Conservation (phyloP, 768 basidiomycete species). For the Sarcodon sp. region DNA sequence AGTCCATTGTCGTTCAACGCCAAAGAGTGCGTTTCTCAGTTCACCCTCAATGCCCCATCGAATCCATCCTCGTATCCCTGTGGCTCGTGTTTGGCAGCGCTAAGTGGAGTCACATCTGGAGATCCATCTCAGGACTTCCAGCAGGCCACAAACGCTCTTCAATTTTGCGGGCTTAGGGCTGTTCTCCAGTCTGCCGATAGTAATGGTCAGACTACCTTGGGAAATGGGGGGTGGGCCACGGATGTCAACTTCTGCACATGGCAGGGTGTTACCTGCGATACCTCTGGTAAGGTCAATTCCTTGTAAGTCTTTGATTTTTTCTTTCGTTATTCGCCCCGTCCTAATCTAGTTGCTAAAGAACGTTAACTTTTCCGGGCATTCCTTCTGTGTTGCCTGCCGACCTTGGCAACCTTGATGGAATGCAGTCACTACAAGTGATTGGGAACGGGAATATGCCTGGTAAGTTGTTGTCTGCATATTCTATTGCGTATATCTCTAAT, state of each 20-base stretch:
- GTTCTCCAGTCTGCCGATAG: conserved; percentile 25
- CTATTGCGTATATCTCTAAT: not conserved
- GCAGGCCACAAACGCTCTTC: conserved; percentile 21
- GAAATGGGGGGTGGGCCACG: conserved; percentile 30
- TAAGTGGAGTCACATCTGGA: conserved; percentile 25
- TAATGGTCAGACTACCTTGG: conserved; percentile 24
- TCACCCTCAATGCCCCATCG: conserved; percentile 28
- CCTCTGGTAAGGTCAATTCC: conserved; percentile 23
- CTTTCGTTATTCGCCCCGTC: not conserved
- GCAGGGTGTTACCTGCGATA: conserved; percentile 31
- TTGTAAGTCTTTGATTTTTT: conserved; percentile 20
- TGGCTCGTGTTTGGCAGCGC: conserved; percentile 26
- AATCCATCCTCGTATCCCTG: conserved; percentile 32
- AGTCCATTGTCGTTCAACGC: conserved; percentile 20
- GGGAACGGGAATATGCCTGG: conserved; percentile 30
- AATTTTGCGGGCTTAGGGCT: conserved; percentile 34
- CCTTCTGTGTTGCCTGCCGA: conserved; percentile 30
- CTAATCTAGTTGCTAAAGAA: conserved; percentile 10
- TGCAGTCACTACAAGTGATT: conserved; percentile 24
- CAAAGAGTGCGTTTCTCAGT: conserved; percentile 33
- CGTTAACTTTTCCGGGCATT: conserved; percentile 32
- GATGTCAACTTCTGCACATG: conserved; percentile 32
- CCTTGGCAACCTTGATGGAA: conserved; percentile 23
- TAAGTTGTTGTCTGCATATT: conserved; percentile 11
- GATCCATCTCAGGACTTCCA: conserved; percentile 19